phyloP scores from a whole-genome alignment of 768 basidiomycete genomes.

The Rhizopogon vesiculosus region DNA sequence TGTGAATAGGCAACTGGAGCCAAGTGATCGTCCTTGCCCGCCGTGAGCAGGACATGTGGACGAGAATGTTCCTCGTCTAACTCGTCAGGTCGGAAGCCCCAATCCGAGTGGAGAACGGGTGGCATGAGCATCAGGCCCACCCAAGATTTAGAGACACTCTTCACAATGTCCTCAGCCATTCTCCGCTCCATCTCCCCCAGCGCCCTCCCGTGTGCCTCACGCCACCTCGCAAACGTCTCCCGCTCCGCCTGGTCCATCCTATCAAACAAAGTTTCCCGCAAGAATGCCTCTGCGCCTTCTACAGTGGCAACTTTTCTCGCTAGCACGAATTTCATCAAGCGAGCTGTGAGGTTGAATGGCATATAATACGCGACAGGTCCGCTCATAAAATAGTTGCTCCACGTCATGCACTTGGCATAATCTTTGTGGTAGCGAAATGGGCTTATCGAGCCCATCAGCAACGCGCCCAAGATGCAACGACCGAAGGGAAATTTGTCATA shows the following conservation, averaged over 20 bases:
- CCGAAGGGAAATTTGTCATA: conserved; percentile 49
- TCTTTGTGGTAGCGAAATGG: conserved; percentile 42
- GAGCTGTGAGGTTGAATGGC: conserved; percentile 34
- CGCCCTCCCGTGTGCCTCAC: conserved; percentile 30
- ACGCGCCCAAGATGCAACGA: conserved; percentile 38
- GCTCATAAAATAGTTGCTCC: conserved; percentile 40
- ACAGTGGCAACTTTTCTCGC: conserved; percentile 31
- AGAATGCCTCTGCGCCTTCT: conserved; percentile 36
- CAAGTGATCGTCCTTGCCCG: conserved; percentile 38
- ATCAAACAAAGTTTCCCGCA: conserved; percentile 34
- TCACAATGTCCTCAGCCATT: conserved; percentile 36
- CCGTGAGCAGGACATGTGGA: conserved; percentile 42
- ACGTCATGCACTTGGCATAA: conserved; percentile 42
- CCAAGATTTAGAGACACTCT: conserved; percentile 48
- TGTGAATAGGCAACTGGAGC: conserved; percentile 38
- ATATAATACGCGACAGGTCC: conserved; percentile 41
- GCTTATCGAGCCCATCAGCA: conserved; percentile 43
- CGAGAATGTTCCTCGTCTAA: conserved; percentile 42
- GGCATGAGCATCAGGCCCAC: conserved; percentile 44
- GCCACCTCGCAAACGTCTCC: conserved; percentile 34
- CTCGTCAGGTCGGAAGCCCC: conserved; percentile 40
- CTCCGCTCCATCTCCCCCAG: conserved; percentile 40
- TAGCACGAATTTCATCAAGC: conserved; percentile 29
- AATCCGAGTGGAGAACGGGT: conserved; percentile 42
- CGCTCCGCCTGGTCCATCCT: conserved; percentile 25